Conservation (phyloP, 768 basidiomycete species). For the Tylopilus intermedius region DNA sequence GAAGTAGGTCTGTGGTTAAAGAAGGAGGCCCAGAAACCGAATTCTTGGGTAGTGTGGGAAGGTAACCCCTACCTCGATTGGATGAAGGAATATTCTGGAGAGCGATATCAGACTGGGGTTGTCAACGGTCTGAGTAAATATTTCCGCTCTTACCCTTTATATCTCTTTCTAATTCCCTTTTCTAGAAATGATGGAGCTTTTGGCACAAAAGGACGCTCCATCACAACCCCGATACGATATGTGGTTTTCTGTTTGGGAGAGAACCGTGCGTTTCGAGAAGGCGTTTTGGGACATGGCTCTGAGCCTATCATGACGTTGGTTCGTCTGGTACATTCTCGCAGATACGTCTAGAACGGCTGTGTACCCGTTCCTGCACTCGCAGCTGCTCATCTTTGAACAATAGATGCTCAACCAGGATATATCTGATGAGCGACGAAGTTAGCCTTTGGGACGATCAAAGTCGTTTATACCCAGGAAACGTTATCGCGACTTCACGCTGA, state of each 20-base stretch:
- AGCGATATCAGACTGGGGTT: background rate
- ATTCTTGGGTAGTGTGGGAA: slow-evolving; percentile 4
- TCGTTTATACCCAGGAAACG: no score
- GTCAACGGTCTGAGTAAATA: background rate
- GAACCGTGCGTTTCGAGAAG: slow-evolving; percentile 1
- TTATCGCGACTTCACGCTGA: no score
- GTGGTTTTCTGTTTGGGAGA: slow-evolving; percentile 9
- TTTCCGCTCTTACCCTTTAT: background rate
- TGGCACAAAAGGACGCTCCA: background rate
- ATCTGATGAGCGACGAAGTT: no score
- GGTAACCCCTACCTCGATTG: slow-evolving; percentile 2
- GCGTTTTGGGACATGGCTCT: slow-evolving; percentile 7
- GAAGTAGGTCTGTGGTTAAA: slow-evolving; percentile 1
- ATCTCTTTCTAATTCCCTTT: background rate
- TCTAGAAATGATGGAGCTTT: background rate
- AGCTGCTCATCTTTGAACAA: no score
- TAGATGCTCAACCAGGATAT: no score
- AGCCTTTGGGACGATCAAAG: no score
- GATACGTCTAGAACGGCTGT: background rate
- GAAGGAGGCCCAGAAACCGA: slow-evolving; percentile 1
- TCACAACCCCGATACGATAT: background rate
- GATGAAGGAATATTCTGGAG: background rate
- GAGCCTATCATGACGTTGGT: background rate
- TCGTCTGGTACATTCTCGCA: background rate
- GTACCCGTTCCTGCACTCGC: no score